Conservation (phyloP, 2,329 filamentous ascomycete species). For the Phaeosphaeria sp. region DNA sequence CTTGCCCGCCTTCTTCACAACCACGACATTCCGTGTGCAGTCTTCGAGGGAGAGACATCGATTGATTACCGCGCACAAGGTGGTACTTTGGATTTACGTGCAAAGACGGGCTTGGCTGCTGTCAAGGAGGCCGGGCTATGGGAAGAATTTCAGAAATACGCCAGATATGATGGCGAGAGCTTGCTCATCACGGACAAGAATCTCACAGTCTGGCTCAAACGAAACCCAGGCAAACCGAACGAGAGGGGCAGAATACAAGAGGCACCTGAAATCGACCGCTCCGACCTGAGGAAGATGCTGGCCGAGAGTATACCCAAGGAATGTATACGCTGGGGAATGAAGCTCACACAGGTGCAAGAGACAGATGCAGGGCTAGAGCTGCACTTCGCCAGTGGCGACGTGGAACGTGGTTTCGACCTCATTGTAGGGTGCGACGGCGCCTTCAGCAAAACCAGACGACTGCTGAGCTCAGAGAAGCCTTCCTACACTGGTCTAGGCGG, state of each 20-base stretch:
- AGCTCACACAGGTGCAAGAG: constrained; percentile 26
- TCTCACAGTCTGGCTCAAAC: constrained; percentile 28
- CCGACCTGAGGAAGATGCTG: constrained; percentile 27
- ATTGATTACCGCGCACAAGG: constrained; percentile 39
- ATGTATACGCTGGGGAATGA: constrained; percentile 30
- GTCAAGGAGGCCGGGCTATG: constrained; percentile 58
- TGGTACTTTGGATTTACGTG: constrained; percentile 62
- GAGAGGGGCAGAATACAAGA: constrained; percentile 15
- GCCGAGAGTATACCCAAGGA: constrained; percentile 29
- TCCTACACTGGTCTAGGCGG: constrained; percentile 47
- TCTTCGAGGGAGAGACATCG: constrained; percentile 54
- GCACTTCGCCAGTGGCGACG: constrained; percentile 35
- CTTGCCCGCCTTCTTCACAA: constrained; percentile 60
- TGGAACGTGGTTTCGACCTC: constrained; percentile 47
- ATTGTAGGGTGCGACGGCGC: constrained; percentile 55
- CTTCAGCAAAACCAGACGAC: constrained; percentile 48
- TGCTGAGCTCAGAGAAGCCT: constrained; percentile 40
- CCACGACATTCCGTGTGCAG: constrained; percentile 52
- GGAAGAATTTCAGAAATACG: constrained; percentile 54
- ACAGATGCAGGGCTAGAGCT: constrained; percentile 15
- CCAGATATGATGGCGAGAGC: constrained; percentile 53
- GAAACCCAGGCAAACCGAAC: constrained; percentile 13
- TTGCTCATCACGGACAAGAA: constrained; percentile 50
- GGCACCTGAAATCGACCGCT: constrained; percentile 37
- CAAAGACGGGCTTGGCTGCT: constrained; percentile 57